Evolutionary conservation across 768 basidiomycete species (phyloP).

Genomic region (Naganishia kalamii): DNA sequence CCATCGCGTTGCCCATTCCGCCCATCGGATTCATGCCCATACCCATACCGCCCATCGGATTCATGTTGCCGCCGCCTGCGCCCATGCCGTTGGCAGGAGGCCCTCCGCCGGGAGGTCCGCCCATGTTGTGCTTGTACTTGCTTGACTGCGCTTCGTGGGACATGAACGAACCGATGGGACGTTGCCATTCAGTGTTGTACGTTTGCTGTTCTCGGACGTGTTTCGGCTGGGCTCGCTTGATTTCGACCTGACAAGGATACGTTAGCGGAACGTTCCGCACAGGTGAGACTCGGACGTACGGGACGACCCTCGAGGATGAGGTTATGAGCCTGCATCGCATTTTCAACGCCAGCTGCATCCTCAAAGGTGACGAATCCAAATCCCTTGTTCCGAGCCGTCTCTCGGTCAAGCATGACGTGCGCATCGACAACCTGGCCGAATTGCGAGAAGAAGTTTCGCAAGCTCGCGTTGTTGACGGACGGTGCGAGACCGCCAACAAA

Average conservation of each 20-base stretch:
- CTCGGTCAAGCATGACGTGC: constrained; percentile 96
- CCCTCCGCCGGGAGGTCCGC: not conserved
- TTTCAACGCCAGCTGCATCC: constrained; percentile 80
- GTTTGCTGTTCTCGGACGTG: constrained; percentile 41
- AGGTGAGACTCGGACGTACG: constrained; percentile 52
- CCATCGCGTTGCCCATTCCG: constrained; percentile 25
- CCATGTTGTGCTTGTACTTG: constrained; percentile 20
- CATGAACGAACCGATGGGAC: constrained; percentile 57
- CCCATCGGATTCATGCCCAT: constrained; percentile 11
- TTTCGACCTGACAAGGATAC: constrained; percentile 66
- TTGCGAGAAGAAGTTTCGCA: constrained; percentile 87
- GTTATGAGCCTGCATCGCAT: constrained; percentile 79
- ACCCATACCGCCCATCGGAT: constrained; percentile 24
- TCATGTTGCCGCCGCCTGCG: too few relatives aligned
- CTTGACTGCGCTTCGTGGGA: constrained; percentile 46
- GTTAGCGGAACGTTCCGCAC: not conserved
- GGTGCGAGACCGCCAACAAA: constrained; percentile 93
- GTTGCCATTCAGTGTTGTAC: constrained; percentile 53
- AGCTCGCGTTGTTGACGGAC: constrained; percentile 84
- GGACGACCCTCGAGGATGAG: constrained; percentile 91
- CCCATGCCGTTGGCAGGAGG: not conserved
- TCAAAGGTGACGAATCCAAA: constrained; percentile 63
- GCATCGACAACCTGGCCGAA: constrained; percentile 95
- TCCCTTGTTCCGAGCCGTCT: constrained; percentile 60
- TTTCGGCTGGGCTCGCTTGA: constrained; percentile 90